Conservation (phyloP, 2,329 filamentous ascomycete species). For the Sporothrix protearum region DNA sequence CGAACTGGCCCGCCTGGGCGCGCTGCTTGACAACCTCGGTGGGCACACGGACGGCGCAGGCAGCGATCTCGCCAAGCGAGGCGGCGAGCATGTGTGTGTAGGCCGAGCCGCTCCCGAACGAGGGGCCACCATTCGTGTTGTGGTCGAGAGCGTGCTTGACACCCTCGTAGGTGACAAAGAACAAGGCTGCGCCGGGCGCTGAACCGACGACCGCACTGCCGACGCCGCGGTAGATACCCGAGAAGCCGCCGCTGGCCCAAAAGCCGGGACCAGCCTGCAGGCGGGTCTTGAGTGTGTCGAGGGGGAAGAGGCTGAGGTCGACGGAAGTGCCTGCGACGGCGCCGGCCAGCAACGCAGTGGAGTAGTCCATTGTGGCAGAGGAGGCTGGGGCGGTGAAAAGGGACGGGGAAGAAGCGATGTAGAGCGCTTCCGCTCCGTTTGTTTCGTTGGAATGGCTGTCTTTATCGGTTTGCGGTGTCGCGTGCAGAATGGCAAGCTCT, state of each 20-base stretch:
- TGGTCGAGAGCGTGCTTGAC: slow-evolving; percentile 55
- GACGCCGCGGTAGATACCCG: slow-evolving; percentile 87
- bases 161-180: slow-evolving; percentile 92
- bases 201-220: slow-evolving; percentile 86
- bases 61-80: slow-evolving; percentile 81
- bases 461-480: neutral
- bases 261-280: slow-evolving; percentile 75
- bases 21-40: slow-evolving; percentile 97
- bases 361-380: slow-evolving; percentile 45
- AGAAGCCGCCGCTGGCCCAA: slow-evolving; percentile 79
- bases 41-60: slow-evolving; percentile 86
- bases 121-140: slow-evolving; percentile 31
- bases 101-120: slow-evolving; percentile 24
- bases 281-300: slow-evolving; percentile 98
- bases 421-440: neutral
- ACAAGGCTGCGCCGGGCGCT: slow-evolving; percentile 89
- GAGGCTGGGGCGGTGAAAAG: neutral
- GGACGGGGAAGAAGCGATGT: neutral
- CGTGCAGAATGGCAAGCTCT: neutral
- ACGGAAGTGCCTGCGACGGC: slow-evolving; percentile 91
- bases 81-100: slow-evolving; percentile 78
- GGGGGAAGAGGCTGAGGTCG: slow-evolving; percentile 92
- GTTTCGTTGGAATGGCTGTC: neutral
- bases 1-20: slow-evolving; percentile 81
- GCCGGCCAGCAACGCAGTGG: slow-evolving; percentile 69